Conservation (phyloP, 306 rosid species). For the Castanea mollissima region DNA sequence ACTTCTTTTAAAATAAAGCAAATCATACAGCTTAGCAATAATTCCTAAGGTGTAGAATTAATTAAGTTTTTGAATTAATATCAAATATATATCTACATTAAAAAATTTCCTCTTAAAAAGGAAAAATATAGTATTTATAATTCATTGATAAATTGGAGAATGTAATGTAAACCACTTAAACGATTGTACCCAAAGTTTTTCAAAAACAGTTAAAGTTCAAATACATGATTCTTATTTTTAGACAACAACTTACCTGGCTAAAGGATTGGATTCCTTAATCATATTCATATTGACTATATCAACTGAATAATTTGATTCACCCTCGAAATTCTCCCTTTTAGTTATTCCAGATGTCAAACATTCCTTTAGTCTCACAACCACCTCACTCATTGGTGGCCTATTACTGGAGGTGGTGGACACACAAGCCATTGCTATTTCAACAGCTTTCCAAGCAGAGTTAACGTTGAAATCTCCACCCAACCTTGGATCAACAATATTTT, state of each 20-base stretch:
- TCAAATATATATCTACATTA: no score
- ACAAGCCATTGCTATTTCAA: slow-evolving; percentile 24
- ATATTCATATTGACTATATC: not conserved
- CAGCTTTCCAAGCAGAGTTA: slow-evolving; percentile 15
- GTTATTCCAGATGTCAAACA: not conserved
- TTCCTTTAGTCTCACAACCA: not conserved
- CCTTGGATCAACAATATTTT: slow-evolving; percentile 2
- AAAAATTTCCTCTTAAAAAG: no score
- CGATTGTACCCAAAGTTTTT: no score
- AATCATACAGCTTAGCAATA: no score
- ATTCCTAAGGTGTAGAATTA: no score
- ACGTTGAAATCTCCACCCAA: not conserved
- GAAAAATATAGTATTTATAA: no score
- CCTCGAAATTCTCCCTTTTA: not conserved
- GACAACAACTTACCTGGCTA: not conserved
- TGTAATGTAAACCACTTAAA: no score
- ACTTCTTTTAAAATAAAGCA: no score
- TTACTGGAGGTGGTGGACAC: not conserved
- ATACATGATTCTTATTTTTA: not conserved
- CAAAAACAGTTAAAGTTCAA: not conserved
- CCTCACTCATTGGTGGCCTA: slow-evolving; percentile 23
- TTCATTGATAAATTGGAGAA: no score
- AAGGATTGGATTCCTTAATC: not conserved
- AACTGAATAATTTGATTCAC: not conserved
- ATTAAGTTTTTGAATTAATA: no score